These are phyloP conservation scores for Clavaria fumosa DNA, from an alignment of 768 basidiomycete species.

Conservation along the genomic window DNA sequence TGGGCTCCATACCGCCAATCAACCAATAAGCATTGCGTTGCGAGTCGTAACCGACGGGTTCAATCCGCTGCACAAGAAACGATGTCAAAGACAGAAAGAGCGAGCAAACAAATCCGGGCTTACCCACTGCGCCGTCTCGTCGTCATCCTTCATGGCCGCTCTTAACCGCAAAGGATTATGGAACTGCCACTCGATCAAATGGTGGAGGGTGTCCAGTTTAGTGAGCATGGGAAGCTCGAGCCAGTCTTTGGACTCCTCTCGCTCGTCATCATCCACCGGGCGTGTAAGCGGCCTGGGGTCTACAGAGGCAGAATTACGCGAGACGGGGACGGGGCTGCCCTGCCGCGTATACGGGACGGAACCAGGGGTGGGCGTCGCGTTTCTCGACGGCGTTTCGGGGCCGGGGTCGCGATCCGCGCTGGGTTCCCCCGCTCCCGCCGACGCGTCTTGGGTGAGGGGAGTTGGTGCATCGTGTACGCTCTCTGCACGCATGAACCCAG, in stretches of 20 bases:
- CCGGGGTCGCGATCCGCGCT: not conserved
- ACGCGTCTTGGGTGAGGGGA: not conserved
- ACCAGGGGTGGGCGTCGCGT: not conserved
- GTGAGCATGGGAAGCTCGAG: conserved; percentile 49
- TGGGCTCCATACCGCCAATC: conserved; percentile 46
- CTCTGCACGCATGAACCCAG: conserved; percentile 15
- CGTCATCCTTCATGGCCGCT: conserved; percentile 61
- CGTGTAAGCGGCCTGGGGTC: conserved; percentile 9
- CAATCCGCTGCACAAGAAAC: conserved; percentile 43
- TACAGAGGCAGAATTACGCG: conserved; percentile 2
- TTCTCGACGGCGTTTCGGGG: not conserved
- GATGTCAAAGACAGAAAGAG: conserved; percentile 5
- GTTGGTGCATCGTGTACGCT: conserved; percentile 5
- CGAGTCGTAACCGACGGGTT: conserved; percentile 74
- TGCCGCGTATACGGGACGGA: not conserved
- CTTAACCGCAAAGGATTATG: conserved; percentile 59
- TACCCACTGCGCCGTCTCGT: conserved; percentile 69
- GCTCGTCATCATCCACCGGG: conserved; percentile 13
- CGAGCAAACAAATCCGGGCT: conserved; percentile 14
- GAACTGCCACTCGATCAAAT: conserved; percentile 77
- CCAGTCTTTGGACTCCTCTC: conserved; percentile 46
- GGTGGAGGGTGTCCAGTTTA: conserved; percentile 63
- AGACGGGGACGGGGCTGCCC: not conserved
- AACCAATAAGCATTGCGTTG: conserved; percentile 74
- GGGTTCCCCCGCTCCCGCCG: not conserved